A percentile compares a stretch with the other conserved stretches of the same genome.
Evolutionary conservation across 306 rosid genomes (phyloP).

Genomic region (Castanea sativa): DNA sequence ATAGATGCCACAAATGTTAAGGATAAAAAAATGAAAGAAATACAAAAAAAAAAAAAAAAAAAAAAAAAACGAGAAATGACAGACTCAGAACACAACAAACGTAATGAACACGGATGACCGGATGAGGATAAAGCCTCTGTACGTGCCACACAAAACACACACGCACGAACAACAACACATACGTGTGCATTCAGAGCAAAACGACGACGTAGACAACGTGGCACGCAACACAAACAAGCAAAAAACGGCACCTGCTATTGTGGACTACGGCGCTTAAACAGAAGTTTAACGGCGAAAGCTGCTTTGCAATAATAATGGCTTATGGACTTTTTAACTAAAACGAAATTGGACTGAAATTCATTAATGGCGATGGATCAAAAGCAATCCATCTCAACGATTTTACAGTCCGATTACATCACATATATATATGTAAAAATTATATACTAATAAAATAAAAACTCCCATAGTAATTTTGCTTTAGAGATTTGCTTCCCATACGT

Average conservation of each 20-base stretch:
- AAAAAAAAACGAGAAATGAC: neutral
- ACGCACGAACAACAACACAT: neutral
- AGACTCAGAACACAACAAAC: neutral
- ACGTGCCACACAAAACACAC: neutral
- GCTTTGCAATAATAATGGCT: neutral
- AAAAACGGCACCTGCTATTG: neutral
- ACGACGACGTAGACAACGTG: slow-evolving; percentile 1
- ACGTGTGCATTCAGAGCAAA: neutral
- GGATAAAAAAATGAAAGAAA: neutral
- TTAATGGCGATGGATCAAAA: slow-evolving; percentile 52
- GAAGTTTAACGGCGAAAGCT: neutral
- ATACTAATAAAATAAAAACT: neutral
- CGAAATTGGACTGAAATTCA: slow-evolving; percentile 52
- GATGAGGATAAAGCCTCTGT: neutral
- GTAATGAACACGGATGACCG: neutral
- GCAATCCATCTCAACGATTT: slow-evolving; percentile 41
- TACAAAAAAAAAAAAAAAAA: too few relatives aligned
- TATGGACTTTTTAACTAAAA: neutral
- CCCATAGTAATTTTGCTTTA: neutral
- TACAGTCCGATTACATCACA: slow-evolving; percentile 54
- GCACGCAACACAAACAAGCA: neutral
- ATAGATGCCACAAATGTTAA: neutral
- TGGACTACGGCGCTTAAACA: neutral
- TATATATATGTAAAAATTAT: neutral
- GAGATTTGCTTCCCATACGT: neutral